Evolutionary conservation across 1,284 basidiomycete genomes (phyloP).

Genomic region (Cutaneotrichosporon sp.): DNA sequence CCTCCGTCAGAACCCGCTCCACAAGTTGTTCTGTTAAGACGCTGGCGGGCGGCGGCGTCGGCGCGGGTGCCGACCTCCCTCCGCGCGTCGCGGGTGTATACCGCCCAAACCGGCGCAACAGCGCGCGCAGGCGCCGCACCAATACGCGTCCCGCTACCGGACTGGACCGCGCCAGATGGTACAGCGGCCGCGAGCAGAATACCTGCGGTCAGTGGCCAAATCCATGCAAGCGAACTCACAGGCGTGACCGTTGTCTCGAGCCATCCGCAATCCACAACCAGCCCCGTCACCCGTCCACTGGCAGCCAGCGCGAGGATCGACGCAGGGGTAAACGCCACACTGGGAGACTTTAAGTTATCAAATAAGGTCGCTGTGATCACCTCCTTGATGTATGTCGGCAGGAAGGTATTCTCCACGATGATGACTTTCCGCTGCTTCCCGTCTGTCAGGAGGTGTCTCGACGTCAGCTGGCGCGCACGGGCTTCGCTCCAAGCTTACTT

Average conservation of each 20-base stretch:
- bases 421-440: conserved; percentile 91
- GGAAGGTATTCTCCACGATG: conserved; percentile 78
- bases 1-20: conserved; percentile 38
- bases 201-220: conserved; percentile 60
- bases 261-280: conserved; percentile 88
- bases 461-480: conserved; percentile 13
- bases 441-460: conserved; percentile 82
- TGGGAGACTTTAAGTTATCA: conserved; percentile 87
- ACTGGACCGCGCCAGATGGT: conserved; percentile 70
- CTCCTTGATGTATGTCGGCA: conserved; percentile 81
- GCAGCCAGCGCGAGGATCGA: conserved; percentile 78
- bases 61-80: not conserved
- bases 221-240: conserved; percentile 53
- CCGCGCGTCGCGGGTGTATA: conserved; percentile 7
- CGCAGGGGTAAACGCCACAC: conserved; percentile 83
- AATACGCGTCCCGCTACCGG: conserved; percentile 73
- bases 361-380: conserved; percentile 81
- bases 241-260: conserved; percentile 83
- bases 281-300: conserved; percentile 79
- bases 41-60: not conserved
- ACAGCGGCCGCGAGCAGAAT: conserved; percentile 78
- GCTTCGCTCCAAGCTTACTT: conserved; percentile 58
- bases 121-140: conserved; percentile 66
- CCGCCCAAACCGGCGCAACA: conserved; percentile 67
- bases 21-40: conserved; percentile 30